A percentile compares a stretch with the other conserved stretches of the same genome.
phyloP scores from a whole-genome alignment of 768 basidiomycete species.

The Naganishia vaughanmartiniae region DNA sequence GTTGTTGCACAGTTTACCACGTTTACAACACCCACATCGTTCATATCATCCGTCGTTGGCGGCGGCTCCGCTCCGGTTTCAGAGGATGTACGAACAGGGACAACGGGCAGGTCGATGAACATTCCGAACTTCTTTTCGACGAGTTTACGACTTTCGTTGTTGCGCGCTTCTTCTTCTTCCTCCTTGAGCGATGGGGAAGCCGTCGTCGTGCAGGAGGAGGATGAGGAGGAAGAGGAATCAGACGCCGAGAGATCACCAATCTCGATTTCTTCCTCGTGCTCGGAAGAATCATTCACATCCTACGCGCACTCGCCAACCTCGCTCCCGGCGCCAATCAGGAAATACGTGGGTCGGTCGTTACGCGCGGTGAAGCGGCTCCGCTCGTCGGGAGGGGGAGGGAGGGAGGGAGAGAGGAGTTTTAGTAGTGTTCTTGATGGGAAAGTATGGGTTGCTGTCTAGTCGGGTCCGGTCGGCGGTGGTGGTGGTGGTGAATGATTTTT shows the following conservation, averaged over 20 bases:
- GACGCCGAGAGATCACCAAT: not conserved
- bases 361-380: too few species aligned
- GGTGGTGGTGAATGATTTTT: too few species aligned
- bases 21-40: not conserved
- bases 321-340: not conserved
- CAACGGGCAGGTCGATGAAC: not conserved
- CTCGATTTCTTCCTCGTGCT: not conserved
- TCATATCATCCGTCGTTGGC: not conserved
- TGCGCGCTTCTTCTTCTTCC: not conserved
- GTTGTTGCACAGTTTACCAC: not conserved
- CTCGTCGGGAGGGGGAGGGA: not conserved
- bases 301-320: constrained; percentile 6
- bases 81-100: too few species aligned
- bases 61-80: not conserved
- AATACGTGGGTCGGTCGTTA: too few species aligned
- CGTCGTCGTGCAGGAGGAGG: not conserved
- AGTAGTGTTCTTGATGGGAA: constrained; percentile 19
- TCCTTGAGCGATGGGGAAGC: not conserved
- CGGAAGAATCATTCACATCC: constrained; percentile 4
- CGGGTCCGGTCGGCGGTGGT: too few species aligned
- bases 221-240: not conserved
- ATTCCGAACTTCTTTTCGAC: constrained; percentile 17
- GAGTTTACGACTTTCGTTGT: not conserved
- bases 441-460: constrained; percentile 7
- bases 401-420: not conserved